phyloP scores from a whole-genome alignment of 2,329 filamentous ascomycete species.

The Raffaelea arxii region DNA sequence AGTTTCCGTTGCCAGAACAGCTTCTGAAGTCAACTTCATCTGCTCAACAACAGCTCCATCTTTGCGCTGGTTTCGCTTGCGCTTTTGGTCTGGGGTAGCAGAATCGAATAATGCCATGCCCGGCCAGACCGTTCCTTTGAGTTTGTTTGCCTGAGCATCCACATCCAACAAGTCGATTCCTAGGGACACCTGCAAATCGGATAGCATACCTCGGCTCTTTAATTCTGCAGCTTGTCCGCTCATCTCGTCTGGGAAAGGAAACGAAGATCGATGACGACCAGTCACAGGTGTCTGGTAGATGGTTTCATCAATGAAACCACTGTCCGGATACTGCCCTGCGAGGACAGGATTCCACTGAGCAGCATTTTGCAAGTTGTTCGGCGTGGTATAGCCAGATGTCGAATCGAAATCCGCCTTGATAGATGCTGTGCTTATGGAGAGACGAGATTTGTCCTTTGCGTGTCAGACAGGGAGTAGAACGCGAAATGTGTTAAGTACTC shows the following conservation, averaged over 20 bases:
- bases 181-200: constrained; percentile 15
- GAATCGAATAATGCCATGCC: constrained; percentile 79
- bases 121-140: constrained; percentile 67
- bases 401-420: neutral
- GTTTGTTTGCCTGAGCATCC: constrained; percentile 28
- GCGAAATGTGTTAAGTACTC: too few relatives aligned
- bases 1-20: constrained; percentile 54
- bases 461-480: too few relatives aligned
- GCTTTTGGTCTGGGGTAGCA: constrained; percentile 61
- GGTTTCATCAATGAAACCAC: constrained; percentile 8
- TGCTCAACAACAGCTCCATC: constrained; percentile 58
- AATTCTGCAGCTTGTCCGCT: neutral
- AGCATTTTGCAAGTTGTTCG: constrained; percentile 3
- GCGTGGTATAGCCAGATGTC: constrained; percentile 2
- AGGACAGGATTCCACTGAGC: constrained; percentile 13
- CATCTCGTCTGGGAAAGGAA: constrained; percentile 5
- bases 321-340: constrained; percentile 7
- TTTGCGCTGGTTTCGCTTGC: constrained; percentile 71
- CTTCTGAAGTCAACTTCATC: constrained; percentile 54
- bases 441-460: neutral
- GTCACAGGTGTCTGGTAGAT: constrained; percentile 15
- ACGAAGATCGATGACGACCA: constrained; percentile 10
- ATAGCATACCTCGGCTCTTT: constrained; percentile 17
- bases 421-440: constrained; percentile 1
- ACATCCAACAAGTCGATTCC: constrained; percentile 12